Conservation (phyloP, 345 rosid genomes). For the Xanthoceras sorbifolium region DNA sequence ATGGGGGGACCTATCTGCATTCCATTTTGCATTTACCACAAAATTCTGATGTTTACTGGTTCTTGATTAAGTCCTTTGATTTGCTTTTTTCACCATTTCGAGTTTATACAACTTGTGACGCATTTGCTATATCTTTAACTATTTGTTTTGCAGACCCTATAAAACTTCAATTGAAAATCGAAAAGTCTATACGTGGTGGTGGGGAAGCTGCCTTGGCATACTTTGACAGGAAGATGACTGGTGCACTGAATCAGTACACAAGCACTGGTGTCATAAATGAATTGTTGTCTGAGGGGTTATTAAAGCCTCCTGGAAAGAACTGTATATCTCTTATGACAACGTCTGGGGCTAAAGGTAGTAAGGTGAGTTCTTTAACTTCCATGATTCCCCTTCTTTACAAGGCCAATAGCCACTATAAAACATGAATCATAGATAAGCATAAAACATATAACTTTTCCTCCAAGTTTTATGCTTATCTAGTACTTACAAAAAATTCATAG, state of each 20-base stretch:
- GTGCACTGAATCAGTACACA: slow-evolving; percentile 71
- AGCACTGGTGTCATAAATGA: slow-evolving; percentile 67
- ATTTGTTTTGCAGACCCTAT: slow-evolving; percentile 52
- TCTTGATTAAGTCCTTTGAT: neutral
- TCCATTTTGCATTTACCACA: neutral
- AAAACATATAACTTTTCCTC: too few species aligned
- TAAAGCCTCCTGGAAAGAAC: slow-evolving; percentile 80
- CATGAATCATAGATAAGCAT: too few species aligned
- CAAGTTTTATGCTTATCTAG: too few species aligned
- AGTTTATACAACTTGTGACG: neutral
- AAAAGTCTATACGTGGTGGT: slow-evolving; percentile 66
- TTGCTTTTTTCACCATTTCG: neutral
- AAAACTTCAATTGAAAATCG: slow-evolving; percentile 64
- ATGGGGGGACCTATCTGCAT: too few species aligned
- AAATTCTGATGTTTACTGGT: neutral
- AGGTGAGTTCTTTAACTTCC: slow-evolving; percentile 51
- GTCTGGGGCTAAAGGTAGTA: slow-evolving; percentile 98
- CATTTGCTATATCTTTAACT: slow-evolving; percentile 17
- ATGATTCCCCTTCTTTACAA: slow-evolving; percentile 1
- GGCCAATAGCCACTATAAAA: too few species aligned
- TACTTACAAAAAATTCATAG: too few species aligned
- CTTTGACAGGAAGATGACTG: slow-evolving; percentile 74
- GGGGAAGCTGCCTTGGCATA: slow-evolving; percentile 79
- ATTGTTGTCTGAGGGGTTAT: slow-evolving; percentile 76
- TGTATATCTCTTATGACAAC: slow-evolving; percentile 97